Evolutionary conservation across 805 yeast genomes (phyloP).

Genomic region (Zygoascus tannicola): DNA sequence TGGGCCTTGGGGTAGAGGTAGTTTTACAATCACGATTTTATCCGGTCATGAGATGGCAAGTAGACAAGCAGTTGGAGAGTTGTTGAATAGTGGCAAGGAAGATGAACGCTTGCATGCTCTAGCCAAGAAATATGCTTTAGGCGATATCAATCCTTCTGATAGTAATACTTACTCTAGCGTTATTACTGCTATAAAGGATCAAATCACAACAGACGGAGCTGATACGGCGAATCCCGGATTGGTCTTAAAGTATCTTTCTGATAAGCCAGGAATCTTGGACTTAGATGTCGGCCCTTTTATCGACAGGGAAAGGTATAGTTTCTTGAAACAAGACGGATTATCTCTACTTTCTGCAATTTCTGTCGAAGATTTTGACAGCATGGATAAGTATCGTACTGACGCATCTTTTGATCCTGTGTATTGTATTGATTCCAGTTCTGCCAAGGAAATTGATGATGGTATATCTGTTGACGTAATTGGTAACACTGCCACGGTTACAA

Average conservation of each 20-base stretch:
- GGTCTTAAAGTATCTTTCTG: conserved; percentile 6
- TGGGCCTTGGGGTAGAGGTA: neutral
- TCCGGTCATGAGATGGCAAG: neutral
- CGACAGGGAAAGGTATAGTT: conserved; percentile 7
- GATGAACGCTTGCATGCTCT: conserved; percentile 3
- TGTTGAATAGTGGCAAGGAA: neutral
- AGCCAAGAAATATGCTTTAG: conserved; percentile 15
- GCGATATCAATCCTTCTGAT: conserved; percentile 15
- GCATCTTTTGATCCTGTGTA: conserved; percentile 42
- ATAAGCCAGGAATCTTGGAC: conserved; percentile 1
- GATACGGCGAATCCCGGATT: neutral
- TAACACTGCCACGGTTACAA: conserved; percentile 35
- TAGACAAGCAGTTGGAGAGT: conserved; percentile 1
- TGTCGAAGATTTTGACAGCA: conserved; percentile 5
- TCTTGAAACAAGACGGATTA: conserved; percentile 5
- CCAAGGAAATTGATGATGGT: conserved; percentile 94
- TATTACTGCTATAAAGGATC: conserved; percentile 6
- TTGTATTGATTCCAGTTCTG: conserved; percentile 73
- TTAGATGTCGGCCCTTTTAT: conserved; percentile 7
- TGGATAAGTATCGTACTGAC: conserved; percentile 9
- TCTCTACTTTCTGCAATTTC: neutral
- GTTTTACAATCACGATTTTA: conserved; percentile 5
- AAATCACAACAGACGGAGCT: neutral
- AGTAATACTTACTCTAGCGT: conserved; percentile 11
- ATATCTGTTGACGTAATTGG: conserved; percentile 41